Evolutionary conservation across 192 early-diverging fungal species (phyloP).

Genomic region (Radiomyces spectabilis): DNA sequence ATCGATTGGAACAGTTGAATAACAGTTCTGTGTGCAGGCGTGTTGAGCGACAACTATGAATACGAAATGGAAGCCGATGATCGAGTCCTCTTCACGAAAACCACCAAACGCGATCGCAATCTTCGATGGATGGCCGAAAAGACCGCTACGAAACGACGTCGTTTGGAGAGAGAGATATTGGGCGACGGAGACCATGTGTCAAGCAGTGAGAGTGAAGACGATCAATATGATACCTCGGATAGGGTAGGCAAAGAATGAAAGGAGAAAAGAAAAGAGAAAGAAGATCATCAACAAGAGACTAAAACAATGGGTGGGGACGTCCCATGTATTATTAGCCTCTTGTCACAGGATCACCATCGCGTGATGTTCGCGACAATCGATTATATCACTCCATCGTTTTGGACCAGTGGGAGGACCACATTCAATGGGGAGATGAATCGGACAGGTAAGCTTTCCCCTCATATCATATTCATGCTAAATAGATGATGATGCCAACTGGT

Average conservation of each 20-base stretch:
- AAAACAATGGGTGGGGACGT: neutral
- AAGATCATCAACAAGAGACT: neutral
- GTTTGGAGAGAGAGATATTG: slow-evolving; percentile 6
- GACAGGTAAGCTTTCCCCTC: neutral
- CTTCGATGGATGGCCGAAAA: neutral
- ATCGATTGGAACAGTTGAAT: neutral
- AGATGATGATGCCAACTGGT: neutral
- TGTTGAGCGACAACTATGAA: slow-evolving; percentile 16
- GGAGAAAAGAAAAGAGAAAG: neutral
- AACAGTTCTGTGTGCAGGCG: slow-evolving; percentile 8
- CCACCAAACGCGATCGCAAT: slow-evolving; percentile 1
- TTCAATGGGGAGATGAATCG: slow-evolving; percentile 63
- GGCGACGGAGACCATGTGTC: slow-evolving; percentile 7
- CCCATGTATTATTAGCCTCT: neutral
- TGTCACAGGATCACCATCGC: neutral
- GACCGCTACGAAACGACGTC: slow-evolving; percentile 3
- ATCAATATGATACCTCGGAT: slow-evolving; percentile 1
- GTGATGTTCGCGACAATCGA: slow-evolving; percentile 14
- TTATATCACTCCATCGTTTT: slow-evolving; percentile 66
- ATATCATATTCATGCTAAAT: neutral
- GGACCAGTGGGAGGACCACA: slow-evolving; percentile 77
- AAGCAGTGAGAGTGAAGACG: slow-evolving; percentile 8
- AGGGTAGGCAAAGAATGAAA: neutral
- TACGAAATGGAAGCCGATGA: slow-evolving; percentile 26
- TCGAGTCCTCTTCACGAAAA: slow-evolving; percentile 7